Conservation (phyloP, 1,284 basidiomycete species). For the Ustilago lituana region DNA sequence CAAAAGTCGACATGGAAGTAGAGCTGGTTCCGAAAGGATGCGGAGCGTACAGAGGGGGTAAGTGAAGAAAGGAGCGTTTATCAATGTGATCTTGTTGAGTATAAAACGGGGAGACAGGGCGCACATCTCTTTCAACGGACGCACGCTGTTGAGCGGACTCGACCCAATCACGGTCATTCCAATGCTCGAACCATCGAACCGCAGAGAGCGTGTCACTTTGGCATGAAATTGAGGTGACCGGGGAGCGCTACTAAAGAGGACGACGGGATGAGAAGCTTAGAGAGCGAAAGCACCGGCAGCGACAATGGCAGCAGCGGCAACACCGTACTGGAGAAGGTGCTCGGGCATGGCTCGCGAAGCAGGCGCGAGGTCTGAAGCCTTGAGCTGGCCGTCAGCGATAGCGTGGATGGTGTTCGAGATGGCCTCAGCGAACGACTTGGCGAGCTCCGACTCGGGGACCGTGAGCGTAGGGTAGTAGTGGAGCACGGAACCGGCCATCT, state of each 20-base stretch:
- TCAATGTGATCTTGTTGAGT: no score
- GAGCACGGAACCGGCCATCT: slow-evolving; percentile 57
- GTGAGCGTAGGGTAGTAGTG: slow-evolving; percentile 64
- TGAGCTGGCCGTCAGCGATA: slow-evolving; percentile 33
- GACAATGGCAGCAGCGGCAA: slow-evolving; percentile 53
- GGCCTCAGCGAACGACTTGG: slow-evolving; percentile 36
- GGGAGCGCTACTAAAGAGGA: slow-evolving; percentile 34
- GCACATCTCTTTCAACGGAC: no score
- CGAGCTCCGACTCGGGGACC: slow-evolving; percentile 29
- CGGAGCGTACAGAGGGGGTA: neutral
- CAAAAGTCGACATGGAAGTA: slow-evolving; percentile 3
- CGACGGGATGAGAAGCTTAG: slow-evolving; percentile 39
- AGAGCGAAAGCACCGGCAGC: slow-evolving; percentile 62
- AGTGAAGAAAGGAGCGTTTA: slow-evolving; percentile 18
- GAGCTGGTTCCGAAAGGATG: neutral
- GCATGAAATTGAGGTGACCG: neutral
- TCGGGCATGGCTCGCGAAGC: slow-evolving; percentile 32
- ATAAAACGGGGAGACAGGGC: no score
- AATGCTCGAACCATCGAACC: neutral
- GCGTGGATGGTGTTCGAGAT: slow-evolving; percentile 49
- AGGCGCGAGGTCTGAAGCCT: slow-evolving; percentile 34
- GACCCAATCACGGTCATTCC: neutral
- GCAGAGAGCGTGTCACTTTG: neutral
- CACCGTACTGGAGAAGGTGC: slow-evolving; percentile 37
- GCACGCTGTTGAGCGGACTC: slow-evolving; percentile 15